phyloP scores from a whole-genome alignment of 2,329 filamentous ascomycete genomes.

The Monosporascus sp. region DNA sequence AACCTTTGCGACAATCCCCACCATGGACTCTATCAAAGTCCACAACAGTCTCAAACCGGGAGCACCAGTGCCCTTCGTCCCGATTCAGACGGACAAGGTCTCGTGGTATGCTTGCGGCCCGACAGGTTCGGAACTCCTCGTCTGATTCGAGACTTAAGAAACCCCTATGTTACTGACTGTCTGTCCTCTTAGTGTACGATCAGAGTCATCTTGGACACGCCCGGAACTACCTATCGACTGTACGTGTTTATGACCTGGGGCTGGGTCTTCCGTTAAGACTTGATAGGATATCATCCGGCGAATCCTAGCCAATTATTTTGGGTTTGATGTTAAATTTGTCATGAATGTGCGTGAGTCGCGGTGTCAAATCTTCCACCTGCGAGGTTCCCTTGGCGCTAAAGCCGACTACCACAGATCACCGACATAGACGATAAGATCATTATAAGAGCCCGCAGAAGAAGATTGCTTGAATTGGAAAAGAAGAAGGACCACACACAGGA shows the following conservation, averaged over 20 bases:
- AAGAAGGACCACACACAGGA: conserved; percentile 56
- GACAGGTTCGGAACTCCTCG: conserved; percentile 37
- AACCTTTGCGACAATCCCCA: conserved; percentile 30
- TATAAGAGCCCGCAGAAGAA: conserved; percentile 65
- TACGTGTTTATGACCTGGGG: neutral
- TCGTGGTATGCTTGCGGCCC: conserved; percentile 89
- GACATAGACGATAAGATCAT: conserved; percentile 74
- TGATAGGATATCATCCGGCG: conserved; percentile 69
- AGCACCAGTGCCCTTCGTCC: conserved; percentile 67
- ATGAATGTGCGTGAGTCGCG: conserved; percentile 58
- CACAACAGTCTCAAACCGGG: conserved; percentile 75
- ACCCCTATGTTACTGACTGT: neutral
- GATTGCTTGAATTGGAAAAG: conserved; percentile 72
- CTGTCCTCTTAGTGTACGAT: conserved; percentile 50
- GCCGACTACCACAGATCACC: conserved; percentile 44
- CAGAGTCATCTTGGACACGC: conserved; percentile 76
- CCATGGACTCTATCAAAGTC: conserved; percentile 60
- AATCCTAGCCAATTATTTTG: conserved; percentile 78
- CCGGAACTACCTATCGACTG: conserved; percentile 80
- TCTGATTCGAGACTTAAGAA: neutral
- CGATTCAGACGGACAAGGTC: conserved; percentile 65
- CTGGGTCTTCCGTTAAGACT: neutral
- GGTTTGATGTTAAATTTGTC: conserved; percentile 77
- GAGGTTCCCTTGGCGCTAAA: neutral
- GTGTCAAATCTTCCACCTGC: neutral